Evolutionary conservation across 768 basidiomycete species (phyloP), one percentile per base, ranked within the genome.

Genomic region (Boletus huronensis): DNA sequence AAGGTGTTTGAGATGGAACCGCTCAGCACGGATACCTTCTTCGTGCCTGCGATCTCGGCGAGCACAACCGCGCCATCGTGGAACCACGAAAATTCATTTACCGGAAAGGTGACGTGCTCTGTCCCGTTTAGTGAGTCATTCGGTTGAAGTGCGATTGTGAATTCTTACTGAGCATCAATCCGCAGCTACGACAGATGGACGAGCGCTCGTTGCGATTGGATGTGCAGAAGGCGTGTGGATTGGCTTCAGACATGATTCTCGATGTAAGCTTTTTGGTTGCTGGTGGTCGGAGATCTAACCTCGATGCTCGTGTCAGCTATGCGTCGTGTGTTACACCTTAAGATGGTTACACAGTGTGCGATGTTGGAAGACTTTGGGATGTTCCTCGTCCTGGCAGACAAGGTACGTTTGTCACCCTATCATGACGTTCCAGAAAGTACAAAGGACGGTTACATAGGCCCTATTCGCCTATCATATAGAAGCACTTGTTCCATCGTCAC

Each of bases 151-250:
- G 14, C 21, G 1, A 21, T 16, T 26, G 14, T 48, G 10, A n/a
- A 44, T 54, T 13, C 58, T 42, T 49, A 38, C 49, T 59, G 55
- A 65, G 45, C 10, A 31, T 14, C 48, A 29, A 29, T 50, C 32
- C 62, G 6, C 55, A 96, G 91, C 81, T 57, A 93, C 90, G 6
- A 76, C 85, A 6, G 93, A 98, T 66, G 87, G 88, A 6, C 83
- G 93, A 25, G 84, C 84, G 13, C 78, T 99, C 14, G 89, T 98
- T 38, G 93, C 95, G 0, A 86, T 98, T 61, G 97, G 95, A 8
- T 97, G 94, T 68, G 87, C 89, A 0, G 93, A 97, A 65, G 97
- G 97, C 29, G 90, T 97, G 21, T 97, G 92, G 90, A 94, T 97
- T 54, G 94, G 94, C 0, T 87, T 94, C 70, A 81, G 90, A 38